Conservation (phyloP, 129 eudicot species). For the Lactuca saligna region DNA sequence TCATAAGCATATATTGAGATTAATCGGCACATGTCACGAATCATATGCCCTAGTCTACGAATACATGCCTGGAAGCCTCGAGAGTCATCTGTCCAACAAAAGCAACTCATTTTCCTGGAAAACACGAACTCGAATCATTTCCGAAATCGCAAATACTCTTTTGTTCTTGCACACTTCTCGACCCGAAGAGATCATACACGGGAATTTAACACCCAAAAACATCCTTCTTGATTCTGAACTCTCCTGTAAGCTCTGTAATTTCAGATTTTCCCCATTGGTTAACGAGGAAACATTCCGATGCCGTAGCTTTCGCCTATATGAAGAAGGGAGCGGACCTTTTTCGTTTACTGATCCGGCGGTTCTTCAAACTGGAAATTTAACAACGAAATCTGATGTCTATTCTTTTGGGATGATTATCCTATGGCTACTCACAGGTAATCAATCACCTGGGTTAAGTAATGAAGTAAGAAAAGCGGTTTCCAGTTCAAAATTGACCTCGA, state of each 20-base stretch:
- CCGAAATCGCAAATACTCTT: slow-evolving; percentile 68
- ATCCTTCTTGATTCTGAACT: slow-evolving; percentile 58
- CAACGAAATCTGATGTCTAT: slow-evolving; percentile 64
- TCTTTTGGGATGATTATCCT: slow-evolving; percentile 74
- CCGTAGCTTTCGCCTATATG: slow-evolving; percentile 58
- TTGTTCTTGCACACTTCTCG: slow-evolving; percentile 59
- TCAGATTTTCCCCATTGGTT: slow-evolving; percentile 49
- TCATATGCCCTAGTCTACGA: slow-evolving; percentile 72
- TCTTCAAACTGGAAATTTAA: slow-evolving; percentile 50
- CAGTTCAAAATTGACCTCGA: slow-evolving; percentile 35
- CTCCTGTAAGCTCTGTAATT: slow-evolving; percentile 60
- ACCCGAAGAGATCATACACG: slow-evolving; percentile 64
- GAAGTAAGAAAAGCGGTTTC: slow-evolving; percentile 55
- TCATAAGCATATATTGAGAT: slow-evolving; percentile 62
- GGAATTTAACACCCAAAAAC: slow-evolving; percentile 66
- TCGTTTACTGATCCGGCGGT: slow-evolving; percentile 73
- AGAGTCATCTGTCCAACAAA: slow-evolving; percentile 34
- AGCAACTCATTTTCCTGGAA: slow-evolving; percentile 56
- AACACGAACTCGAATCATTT: slow-evolving; percentile 54
- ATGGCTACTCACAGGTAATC: slow-evolving; percentile 65
- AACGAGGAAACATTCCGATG: slow-evolving; percentile 50
- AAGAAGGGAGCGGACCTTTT: slow-evolving; percentile 42
- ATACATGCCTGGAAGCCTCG: slow-evolving; percentile 58
- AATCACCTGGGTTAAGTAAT: slow-evolving; percentile 39
- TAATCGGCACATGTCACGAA: slow-evolving; percentile 71